Conservation (phyloP, 2,329 filamentous ascomycete species). For the Sclerotinia sclerotiorum region DNA sequence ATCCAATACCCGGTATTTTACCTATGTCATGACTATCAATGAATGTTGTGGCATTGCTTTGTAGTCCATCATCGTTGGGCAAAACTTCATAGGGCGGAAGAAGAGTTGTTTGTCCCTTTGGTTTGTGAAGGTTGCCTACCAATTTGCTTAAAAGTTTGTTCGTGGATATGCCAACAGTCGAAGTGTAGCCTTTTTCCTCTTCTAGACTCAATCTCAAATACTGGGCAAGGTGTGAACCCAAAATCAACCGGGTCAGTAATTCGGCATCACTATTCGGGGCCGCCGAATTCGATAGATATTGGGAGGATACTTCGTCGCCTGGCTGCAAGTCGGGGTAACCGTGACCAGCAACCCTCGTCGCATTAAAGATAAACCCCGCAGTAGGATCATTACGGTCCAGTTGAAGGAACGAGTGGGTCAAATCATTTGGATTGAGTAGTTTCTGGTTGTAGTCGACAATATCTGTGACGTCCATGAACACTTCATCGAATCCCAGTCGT, state of each 20-base stretch:
- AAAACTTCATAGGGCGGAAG: constrained; percentile 58
- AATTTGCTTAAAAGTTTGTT: constrained; percentile 87
- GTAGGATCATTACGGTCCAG: constrained; percentile 72
- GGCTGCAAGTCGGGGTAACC: constrained; percentile 26
- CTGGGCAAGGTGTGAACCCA: constrained; percentile 79
- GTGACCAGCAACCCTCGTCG: constrained; percentile 64
- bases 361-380: constrained; percentile 77
- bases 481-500: constrained; percentile 86
- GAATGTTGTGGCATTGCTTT: constrained; percentile 62
- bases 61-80: constrained; percentile 34
- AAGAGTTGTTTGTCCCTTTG: constrained; percentile 81
- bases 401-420: constrained; percentile 74
- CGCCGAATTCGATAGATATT: background rate
- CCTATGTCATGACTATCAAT: constrained; percentile 75
- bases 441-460: constrained; percentile 78
- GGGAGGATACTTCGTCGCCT: constrained; percentile 14
- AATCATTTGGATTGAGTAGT: constrained; percentile 65
- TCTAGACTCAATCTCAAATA: constrained; percentile 73
- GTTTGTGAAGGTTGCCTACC: constrained; percentile 81
- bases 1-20: constrained; percentile 82
- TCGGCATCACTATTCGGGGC: constrained; percentile 26
- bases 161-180: constrained; percentile 82
- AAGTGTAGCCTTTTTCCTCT: constrained; percentile 76
- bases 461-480: constrained; percentile 72
- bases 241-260: constrained; percentile 55